Percentiles rank a stretch among this genome's conserved stretches.
Evolutionary conservation across 768 basidiomycete genomes (phyloP).

Genomic region (Paxillus rubicundulus): DNA sequence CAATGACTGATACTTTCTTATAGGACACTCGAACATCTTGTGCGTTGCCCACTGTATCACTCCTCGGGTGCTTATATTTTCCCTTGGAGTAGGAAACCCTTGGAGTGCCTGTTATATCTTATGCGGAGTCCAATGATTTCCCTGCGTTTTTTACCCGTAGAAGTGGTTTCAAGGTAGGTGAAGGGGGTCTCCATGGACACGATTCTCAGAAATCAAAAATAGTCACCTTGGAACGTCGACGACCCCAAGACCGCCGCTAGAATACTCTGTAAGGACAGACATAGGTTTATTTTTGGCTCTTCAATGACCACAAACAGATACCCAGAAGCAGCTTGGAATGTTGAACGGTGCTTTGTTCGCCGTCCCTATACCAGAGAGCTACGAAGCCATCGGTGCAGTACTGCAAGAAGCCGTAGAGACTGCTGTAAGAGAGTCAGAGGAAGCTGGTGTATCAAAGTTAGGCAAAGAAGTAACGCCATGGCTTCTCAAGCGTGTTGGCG

Average conservation of each 20-base stretch:
- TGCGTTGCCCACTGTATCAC: constrained; percentile 29
- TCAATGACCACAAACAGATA: constrained; percentile 43
- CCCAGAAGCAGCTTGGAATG: constrained; percentile 68
- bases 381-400: constrained; percentile 59
- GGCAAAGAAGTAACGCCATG: constrained; percentile 97
- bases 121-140: constrained; percentile 73
- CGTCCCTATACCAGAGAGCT: constrained; percentile 82
- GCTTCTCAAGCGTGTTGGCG: constrained; percentile 79
- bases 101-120: constrained; percentile 87
- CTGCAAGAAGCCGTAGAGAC: constrained; percentile 80
- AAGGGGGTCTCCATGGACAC: background rate
- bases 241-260: constrained; percentile 66
- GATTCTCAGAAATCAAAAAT: constrained; percentile 1
- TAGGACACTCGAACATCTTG: constrained; percentile 80
- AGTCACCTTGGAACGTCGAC: constrained; percentile 80
- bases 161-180: constrained; percentile 69
- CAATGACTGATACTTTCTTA: constrained; percentile 2
- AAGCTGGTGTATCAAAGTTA: constrained; percentile 69
- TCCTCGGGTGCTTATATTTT: background rate
- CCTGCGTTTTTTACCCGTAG: constrained; percentile 90
- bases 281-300: background rate
- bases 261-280: constrained; percentile 62
- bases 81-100: constrained; percentile 72
- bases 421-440: constrained; percentile 81
- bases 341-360: constrained; percentile 79